Percentiles rank a stretch among this genome's conserved stretches.
phyloP scores from a whole-genome alignment of 345 rosid genomes.

The Linum trigynum region DNA sequence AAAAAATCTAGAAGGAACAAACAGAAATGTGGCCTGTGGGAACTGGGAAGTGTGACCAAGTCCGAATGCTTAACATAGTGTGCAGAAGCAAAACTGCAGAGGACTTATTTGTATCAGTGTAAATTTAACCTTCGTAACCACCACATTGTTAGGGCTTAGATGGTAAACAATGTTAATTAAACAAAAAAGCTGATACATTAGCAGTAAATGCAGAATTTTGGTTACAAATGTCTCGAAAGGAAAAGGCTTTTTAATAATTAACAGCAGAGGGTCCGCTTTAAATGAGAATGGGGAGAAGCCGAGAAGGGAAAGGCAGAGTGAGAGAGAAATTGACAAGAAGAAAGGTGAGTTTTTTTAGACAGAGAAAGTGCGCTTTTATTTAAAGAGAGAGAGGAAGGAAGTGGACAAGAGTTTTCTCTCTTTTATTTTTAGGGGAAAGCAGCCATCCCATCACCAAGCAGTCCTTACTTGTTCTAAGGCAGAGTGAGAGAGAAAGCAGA shows the following conservation, averaged over 20 bases:
- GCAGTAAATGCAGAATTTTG: no score
- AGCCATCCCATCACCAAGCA: conserved; percentile 18
- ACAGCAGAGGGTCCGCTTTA: neutral
- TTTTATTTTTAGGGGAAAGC: conserved; percentile 6
- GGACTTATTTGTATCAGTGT: no score
- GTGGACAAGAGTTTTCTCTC: neutral
- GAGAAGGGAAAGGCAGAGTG: conserved; percentile 16
- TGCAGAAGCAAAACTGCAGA: no score
- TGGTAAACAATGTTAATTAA: neutral
- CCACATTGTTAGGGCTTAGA: neutral
- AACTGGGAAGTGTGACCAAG: no score
- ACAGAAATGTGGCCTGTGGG: no score
- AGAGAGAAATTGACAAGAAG: conserved; percentile 9
- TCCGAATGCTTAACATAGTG: no score
- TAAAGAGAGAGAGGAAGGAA: conserved; percentile 11
- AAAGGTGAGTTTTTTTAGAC: neutral
- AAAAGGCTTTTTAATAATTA: neutral
- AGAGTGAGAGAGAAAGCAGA: conserved; percentile 1
- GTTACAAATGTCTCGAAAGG: neutral
- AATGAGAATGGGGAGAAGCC: neutral
- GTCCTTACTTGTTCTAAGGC: conserved; percentile 21
- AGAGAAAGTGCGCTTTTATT: neutral
- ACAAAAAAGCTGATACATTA: no score
- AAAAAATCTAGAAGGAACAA: no score
- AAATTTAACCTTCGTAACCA: no score